Percentiles rank a stretch among this genome's conserved stretches.
Evolutionary conservation across 2,329 filamentous ascomycete genomes (phyloP).

Genomic region (Colletotrichum costaricense): DNA sequence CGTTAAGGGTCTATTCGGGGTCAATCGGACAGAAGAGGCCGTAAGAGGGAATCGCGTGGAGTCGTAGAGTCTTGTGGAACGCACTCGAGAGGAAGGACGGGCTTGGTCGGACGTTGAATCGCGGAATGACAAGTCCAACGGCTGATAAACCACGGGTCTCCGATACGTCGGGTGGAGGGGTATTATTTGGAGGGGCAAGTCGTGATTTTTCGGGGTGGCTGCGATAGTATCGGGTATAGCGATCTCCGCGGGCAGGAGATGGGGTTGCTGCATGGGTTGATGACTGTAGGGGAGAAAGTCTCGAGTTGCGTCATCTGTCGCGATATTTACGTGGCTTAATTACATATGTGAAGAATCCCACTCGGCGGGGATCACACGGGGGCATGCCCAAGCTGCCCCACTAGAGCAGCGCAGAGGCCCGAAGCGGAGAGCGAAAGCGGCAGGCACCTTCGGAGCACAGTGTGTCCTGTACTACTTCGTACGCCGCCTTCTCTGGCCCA

Average conservation of each 20-base stretch:
- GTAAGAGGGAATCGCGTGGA: slow-evolving; percentile 7
- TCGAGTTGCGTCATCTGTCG: slow-evolving; percentile 28
- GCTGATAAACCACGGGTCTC: slow-evolving; percentile 35
- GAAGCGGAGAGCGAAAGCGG: slow-evolving; percentile 31
- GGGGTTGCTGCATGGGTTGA: not conserved
- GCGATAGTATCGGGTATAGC: not conserved
- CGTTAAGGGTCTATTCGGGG: not conserved
- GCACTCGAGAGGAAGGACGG: not conserved
- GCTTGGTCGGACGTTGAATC: slow-evolving; percentile 18
- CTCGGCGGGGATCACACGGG: not conserved
- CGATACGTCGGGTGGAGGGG: slow-evolving; percentile 30
- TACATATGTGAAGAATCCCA: not conserved
- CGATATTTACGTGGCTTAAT: slow-evolving; percentile 10
- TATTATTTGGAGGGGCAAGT: slow-evolving; percentile 34
- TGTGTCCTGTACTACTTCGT: not conserved
- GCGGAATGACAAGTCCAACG: slow-evolving; percentile 26
- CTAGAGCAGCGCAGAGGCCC: not conserved
- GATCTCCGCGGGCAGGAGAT: slow-evolving; percentile 1
- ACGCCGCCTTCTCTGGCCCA: too few species aligned
- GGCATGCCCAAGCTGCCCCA: slow-evolving; percentile 1
- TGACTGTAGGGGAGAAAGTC: not conserved
- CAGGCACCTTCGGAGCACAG: slow-evolving; percentile 15
- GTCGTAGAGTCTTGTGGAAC: slow-evolving; percentile 6
- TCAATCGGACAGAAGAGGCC: slow-evolving; percentile 4
- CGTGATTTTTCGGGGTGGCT: slow-evolving; percentile 24